Evolutionary conservation across 2,329 filamentous ascomycete genomes (phyloP).

Genomic region (Claviceps capensis): DNA sequence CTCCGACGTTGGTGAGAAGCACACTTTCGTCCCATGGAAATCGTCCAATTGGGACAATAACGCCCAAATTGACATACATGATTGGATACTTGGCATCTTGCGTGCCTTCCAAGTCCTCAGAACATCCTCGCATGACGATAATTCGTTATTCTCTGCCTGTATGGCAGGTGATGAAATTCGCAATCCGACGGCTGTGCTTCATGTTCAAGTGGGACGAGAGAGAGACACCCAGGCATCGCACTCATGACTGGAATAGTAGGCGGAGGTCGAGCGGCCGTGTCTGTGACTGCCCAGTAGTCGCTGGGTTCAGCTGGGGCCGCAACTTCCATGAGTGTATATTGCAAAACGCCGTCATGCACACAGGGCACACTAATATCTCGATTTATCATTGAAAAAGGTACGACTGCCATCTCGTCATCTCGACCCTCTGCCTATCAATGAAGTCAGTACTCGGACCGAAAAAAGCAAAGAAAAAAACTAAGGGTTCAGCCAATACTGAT

Average conservation of each 20-base stretch:
- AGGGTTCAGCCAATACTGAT: too few species aligned
- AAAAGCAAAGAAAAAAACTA: neutral
- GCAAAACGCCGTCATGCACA: slow-evolving; percentile 29
- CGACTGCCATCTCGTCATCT: slow-evolving; percentile 24
- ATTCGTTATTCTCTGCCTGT: neutral
- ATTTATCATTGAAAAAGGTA: slow-evolving; percentile 17
- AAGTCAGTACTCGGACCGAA: neutral
- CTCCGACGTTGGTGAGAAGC: neutral
- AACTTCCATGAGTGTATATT: slow-evolving; percentile 35
- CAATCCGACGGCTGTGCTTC: neutral
- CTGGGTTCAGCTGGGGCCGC: slow-evolving; percentile 23
- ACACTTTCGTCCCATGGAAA: neutral
- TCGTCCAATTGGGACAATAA: neutral
- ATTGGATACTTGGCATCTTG: neutral
- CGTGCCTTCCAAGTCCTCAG: slow-evolving; percentile 2
- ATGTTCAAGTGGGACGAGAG: slow-evolving; percentile 2
- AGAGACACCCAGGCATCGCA: slow-evolving; percentile 2
- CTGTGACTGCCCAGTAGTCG: slow-evolving; percentile 24
- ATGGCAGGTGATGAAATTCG: neutral
- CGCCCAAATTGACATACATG: neutral
- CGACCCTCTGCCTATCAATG: slow-evolving; percentile 32
- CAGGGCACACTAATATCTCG: slow-evolving; percentile 32
- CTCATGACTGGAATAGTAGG: slow-evolving; percentile 7
- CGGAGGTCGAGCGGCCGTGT: slow-evolving; percentile 3
- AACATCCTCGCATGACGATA: neutral